Evolutionary conservation across 768 basidiomycete genomes (phyloP).

Genomic region (Tulasnella sp.): DNA sequence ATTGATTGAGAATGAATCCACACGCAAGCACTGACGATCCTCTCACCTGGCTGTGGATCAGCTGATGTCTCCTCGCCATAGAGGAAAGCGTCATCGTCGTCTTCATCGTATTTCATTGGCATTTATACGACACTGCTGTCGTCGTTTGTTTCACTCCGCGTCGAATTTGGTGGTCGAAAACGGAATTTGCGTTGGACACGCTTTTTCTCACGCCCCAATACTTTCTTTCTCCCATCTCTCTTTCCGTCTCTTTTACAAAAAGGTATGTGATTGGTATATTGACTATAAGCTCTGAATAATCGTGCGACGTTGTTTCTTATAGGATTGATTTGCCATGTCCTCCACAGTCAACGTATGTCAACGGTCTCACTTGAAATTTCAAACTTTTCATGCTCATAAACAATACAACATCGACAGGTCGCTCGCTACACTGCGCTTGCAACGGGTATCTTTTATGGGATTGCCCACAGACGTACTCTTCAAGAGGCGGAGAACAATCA

Average conservation of each 20-base stretch:
- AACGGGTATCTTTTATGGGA: conserved; percentile 79
- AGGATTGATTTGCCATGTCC: conserved; percentile 6
- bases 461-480: conserved; percentile 81
- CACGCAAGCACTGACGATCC: conserved; percentile 25
- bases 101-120: too few relatives aligned
- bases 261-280: background rate
- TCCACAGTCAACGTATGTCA: conserved; percentile 12
- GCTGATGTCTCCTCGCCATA: conserved; percentile 41
- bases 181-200: conserved; percentile 5
- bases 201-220: conserved; percentile 7
- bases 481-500: conserved; percentile 68
- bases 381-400: background rate
- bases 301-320: too few relatives aligned
- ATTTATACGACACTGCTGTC: conserved; percentile 1
- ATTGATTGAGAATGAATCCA: conserved; percentile 28
- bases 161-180: conserved; percentile 6
- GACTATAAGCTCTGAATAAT: too few relatives aligned
- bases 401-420: conserved; percentile 41
- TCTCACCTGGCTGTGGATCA: background rate
- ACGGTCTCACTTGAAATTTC: background rate
- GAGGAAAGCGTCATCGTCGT: conserved; percentile 71
- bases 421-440: conserved; percentile 86
- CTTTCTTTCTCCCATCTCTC: conserved; percentile 6
- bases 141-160: background rate
- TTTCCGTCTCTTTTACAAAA: background rate